Evolutionary conservation across 176 grass and related monocot species (phyloP).

Genomic region (Carex scoparia): DNA sequence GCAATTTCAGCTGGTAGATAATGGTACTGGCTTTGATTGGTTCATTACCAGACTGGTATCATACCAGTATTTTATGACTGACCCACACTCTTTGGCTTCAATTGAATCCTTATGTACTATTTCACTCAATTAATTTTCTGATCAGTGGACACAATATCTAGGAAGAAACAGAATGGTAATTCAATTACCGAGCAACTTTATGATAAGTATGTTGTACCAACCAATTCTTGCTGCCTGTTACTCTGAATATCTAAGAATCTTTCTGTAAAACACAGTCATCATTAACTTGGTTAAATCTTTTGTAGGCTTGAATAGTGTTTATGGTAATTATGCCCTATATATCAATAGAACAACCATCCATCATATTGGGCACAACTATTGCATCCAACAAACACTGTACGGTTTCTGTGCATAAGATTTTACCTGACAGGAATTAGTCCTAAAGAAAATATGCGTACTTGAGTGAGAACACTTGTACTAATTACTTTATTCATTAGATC

Average conservation of each 20-base stretch:
- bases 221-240: neutral
- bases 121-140: neutral
- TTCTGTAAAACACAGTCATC: neutral
- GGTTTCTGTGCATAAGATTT: neutral
- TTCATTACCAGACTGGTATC: neutral
- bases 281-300: neutral
- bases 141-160: neutral
- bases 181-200: neutral
- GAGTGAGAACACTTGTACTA: neutral
- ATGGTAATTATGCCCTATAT: neutral
- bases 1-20: constrained; percentile 13
- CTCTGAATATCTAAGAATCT: neutral
- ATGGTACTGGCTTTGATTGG: neutral
- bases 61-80: neutral
- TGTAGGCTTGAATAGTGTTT: neutral
- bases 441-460: neutral
- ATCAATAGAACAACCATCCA: neutral
- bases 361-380: neutral
- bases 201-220: neutral
- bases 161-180: neutral
- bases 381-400: neutral
- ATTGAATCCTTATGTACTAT: neutral
- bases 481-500: constrained; percentile 38
- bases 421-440: neutral
- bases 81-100: neutral